A percentile compares a stretch with the other conserved stretches of the same genome.
These are phyloP conservation scores for Podaxis sp. DNA, from an alignment of 768 basidiomycete species.

Conservation along the genomic window DNA sequence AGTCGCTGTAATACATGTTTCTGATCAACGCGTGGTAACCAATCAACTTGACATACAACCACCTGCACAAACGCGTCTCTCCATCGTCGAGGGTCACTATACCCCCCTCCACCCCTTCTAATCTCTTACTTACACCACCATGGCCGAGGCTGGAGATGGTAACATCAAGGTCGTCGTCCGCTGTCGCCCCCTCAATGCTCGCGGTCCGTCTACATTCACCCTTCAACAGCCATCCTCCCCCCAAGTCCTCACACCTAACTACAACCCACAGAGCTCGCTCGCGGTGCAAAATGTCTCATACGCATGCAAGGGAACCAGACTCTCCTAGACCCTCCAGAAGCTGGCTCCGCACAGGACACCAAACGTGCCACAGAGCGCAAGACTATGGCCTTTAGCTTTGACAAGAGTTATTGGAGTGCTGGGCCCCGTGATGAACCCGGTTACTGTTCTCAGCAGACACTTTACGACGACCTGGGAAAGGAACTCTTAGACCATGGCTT, in stretches of 20 bases:
- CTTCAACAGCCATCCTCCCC: not conserved
- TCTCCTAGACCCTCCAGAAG: slow-evolving; percentile 84
- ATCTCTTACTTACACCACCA: slow-evolving; percentile 22
- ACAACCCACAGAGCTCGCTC: slow-evolving; percentile 65
- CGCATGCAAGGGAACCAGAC: slow-evolving; percentile 95
- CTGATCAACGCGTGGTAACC: slow-evolving; percentile 7
- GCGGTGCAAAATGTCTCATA: slow-evolving; percentile 92
- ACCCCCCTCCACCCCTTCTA: not conserved
- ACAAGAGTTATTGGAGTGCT: slow-evolving; percentile 98
- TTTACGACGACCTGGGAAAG: slow-evolving; percentile 91
- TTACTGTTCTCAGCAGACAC: slow-evolving; percentile 92
- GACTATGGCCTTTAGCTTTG: slow-evolving; percentile 88
- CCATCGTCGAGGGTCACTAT: not conserved
- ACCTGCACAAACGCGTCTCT: not conserved
- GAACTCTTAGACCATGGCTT: slow-evolving; percentile 95
- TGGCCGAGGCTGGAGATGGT: slow-evolving; percentile 79
- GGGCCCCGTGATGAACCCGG: slow-evolving; percentile 83
- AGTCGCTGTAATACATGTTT: not conserved
- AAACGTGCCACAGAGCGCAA: slow-evolving; percentile 90
- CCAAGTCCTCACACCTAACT: slow-evolving; percentile 8
- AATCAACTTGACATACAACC: slow-evolving; percentile 4
- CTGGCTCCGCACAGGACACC: slow-evolving; percentile 58
- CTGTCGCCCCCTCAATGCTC: slow-evolving; percentile 94
- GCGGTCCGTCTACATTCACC: slow-evolving; percentile 54
- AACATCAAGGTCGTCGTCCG: slow-evolving; percentile 93